phyloP scores from a whole-genome alignment of 2,329 filamentous ascomycete species.

The Aspergillus sp. region DNA sequence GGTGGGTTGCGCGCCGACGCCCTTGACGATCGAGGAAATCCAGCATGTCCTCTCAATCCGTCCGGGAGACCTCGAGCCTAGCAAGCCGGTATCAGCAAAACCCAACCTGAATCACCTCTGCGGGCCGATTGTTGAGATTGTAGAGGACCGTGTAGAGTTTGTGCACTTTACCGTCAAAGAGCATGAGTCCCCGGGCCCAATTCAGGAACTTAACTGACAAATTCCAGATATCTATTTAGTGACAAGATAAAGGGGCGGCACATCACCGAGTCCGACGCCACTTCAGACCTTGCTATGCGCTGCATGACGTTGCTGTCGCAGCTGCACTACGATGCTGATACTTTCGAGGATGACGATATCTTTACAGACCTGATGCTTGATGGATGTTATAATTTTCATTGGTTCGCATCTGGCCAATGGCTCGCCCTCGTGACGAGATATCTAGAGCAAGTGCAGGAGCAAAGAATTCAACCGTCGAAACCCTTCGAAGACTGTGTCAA shows the following conservation, averaged over 20 bases:
- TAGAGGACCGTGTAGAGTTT: constrained; percentile 29
- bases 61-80: neutral
- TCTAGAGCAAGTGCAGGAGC: neutral
- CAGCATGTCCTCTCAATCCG: constrained; percentile 17
- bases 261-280: neutral
- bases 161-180: constrained; percentile 37
- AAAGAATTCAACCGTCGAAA: neutral
- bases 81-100: neutral
- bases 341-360: neutral
- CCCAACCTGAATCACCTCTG: constrained; percentile 23
- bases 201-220: too few relatives aligned
- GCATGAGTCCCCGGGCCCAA: constrained; percentile 40
- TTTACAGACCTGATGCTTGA: neutral
- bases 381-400: constrained; percentile 1
- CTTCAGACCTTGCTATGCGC: neutral
- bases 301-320: constrained; percentile 1
- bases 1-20: constrained; percentile 21
- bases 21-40: constrained; percentile 18
- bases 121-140: constrained; percentile 32
- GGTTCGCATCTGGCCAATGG: neutral
- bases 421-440: neutral
- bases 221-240: constrained; percentile 1
- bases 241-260: neutral
- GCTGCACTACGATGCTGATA: neutral
- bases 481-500: neutral